Evolutionary conservation across 495 filamentous ascomycete species (phyloP).

Genomic region (Talaromyces adpressus): DNA sequence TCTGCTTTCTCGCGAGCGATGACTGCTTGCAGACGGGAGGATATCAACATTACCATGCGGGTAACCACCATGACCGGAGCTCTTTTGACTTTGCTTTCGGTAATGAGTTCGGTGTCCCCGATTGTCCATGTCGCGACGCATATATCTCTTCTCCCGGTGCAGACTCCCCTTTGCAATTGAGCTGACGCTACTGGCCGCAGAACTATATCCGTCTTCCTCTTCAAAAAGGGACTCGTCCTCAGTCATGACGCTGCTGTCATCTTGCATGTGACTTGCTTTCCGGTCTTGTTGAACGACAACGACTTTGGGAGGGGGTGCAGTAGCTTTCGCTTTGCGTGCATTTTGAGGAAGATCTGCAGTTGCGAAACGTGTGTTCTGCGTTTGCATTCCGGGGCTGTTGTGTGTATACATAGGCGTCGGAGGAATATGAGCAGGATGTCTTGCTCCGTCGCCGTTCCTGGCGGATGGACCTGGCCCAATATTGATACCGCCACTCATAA

Average conservation of each 20-base stretch:
- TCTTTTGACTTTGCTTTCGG: background rate
- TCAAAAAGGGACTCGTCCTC: background rate
- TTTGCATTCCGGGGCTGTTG: background rate
- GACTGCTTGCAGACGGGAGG: background rate
- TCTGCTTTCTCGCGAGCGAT: background rate
- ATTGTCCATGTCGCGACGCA: background rate
- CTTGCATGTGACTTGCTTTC: background rate
- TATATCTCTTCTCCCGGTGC: background rate
- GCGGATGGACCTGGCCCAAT: background rate
- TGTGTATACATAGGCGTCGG: background rate
- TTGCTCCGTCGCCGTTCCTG: background rate
- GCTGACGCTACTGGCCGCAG: background rate
- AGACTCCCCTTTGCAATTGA: background rate
- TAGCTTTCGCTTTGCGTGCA: background rate
- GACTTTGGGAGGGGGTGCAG: background rate
- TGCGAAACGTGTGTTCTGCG: background rate
- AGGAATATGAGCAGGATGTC: background rate
- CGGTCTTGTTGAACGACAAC: background rate
- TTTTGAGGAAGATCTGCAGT: background rate
- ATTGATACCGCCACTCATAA: background rate
- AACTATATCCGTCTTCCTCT: background rate
- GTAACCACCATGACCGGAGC: background rate
- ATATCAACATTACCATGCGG: background rate
- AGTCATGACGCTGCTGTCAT: background rate
- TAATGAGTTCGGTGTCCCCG: background rate